Evolutionary conservation across 75 land plant genomes (phyloP), one percentile per base, ranked within the genome.

Genomic region (Selaginella tamariscina): DNA sequence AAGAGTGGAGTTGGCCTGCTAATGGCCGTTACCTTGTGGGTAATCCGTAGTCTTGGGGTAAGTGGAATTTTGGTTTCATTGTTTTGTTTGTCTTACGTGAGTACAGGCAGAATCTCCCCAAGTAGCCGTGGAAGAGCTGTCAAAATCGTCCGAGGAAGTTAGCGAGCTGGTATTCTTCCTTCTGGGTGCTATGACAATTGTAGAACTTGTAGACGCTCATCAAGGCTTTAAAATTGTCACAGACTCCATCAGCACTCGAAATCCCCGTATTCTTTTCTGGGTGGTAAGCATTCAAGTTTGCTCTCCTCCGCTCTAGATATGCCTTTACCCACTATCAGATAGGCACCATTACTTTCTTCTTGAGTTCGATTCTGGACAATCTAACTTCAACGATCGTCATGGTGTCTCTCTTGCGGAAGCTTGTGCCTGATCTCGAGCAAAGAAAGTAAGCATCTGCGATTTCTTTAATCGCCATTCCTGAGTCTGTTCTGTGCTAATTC

Each of bases 151-250:
- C 65, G 81, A 77, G 54, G 96, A 90, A 83, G 98, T 94, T 59
- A 84, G 91, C 69, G 91, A 90, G 70, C 89, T 94, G 5, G 98
- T 94, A 30, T 90, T 94, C 72, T 94, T 94, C 77, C 70, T 94
- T 72, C 79, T 94, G 72, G 98, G 98, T 33, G 98, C 96, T 70
- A 90, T 94, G 98, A 94, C 98, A 56, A 94, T 94, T 65, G 98
- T 94, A 39, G 98, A 94, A 71, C 89, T 94, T 32, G 62, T 94
- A 54, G 96, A 94, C 78, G 96, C 98, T 15, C 98, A 94, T 75
- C 98, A 94, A 77, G 98, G 98, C 33, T 94, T 94, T 79, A 94
- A 94, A 72, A 71, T 94, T 69, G 85, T 94, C 22, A 94, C 98
- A 27, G 96, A 94, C 75, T 87, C 86, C 69, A 94, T 94, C 39